A percentile compares a stretch with the other conserved stretches of the same genome.
phyloP scores from a whole-genome alignment of 2,329 filamentous ascomycete genomes.

The Plenodomus lindquistii region DNA sequence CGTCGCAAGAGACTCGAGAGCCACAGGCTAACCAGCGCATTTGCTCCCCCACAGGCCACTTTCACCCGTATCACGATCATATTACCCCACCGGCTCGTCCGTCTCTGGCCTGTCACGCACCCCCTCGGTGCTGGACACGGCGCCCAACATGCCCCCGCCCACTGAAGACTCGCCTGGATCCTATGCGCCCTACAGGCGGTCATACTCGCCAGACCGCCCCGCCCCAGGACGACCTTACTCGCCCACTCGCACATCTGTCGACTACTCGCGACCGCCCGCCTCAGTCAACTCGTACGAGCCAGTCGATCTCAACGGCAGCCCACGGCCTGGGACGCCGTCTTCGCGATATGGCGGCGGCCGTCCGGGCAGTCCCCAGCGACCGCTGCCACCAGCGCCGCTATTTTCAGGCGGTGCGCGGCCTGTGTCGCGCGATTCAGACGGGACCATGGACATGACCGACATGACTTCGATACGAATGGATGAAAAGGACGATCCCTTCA shows the following conservation, averaged over 20 bases:
- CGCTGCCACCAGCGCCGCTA: constrained; percentile 84
- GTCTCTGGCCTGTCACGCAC: constrained; percentile 51
- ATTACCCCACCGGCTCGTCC: constrained; percentile 53
- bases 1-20: constrained; percentile 24
- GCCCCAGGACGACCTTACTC: constrained; percentile 54
- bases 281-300: constrained; percentile 79
- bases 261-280: constrained; percentile 73
- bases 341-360: constrained; percentile 78
- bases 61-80: constrained; percentile 49
- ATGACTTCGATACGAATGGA: constrained; percentile 72
- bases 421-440: constrained; percentile 48
- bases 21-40: constrained; percentile 44
- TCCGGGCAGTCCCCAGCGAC: constrained; percentile 82
- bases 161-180: constrained; percentile 62
- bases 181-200: constrained; percentile 62
- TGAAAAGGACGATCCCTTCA: constrained; percentile 71
- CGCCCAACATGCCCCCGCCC: constrained; percentile 58
- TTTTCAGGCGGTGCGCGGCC: constrained; percentile 64
- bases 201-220: constrained; percentile 56
- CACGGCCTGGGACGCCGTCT: constrained; percentile 86
- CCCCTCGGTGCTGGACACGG: constrained; percentile 56
- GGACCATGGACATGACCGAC: constrained; percentile 66
- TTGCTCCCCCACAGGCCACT: constrained; percentile 44
- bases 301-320: constrained; percentile 83
- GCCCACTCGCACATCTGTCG: constrained; percentile 57